phyloP scores from a whole-genome alignment of 805 yeast genomes.

The Ogataea pignaliae region DNA sequence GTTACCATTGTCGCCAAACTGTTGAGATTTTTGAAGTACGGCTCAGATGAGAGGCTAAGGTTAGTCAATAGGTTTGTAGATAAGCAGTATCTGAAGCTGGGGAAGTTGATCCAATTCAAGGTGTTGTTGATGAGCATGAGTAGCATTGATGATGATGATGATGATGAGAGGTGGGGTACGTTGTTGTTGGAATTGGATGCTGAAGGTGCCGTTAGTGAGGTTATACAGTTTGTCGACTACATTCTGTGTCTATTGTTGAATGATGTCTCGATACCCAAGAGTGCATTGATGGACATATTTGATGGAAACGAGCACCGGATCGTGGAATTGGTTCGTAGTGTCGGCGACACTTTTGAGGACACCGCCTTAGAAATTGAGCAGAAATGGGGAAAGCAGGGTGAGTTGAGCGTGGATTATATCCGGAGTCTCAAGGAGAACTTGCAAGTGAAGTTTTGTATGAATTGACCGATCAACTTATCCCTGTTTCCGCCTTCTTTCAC shows the following conservation, averaged over 20 bases:
- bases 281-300: not conserved
- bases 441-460: not conserved
- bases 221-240: slow-evolving; percentile 1
- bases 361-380: slow-evolving; percentile 2
- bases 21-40: slow-evolving; percentile 13
- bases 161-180: no score
- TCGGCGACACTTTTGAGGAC: not conserved
- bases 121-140: not conserved
- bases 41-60: slow-evolving; percentile 16
- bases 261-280: slow-evolving; percentile 3
- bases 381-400: not conserved
- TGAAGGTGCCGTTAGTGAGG: not conserved
- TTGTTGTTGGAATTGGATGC: not conserved
- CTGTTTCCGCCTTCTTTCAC: no score
- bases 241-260: slow-evolving; percentile 7
- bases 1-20: slow-evolving; percentile 9
- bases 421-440: not conserved
- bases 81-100: slow-evolving; percentile 11
- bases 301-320: not conserved
- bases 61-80: slow-evolving; percentile 14
- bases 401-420: not conserved
- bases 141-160: slow-evolving; percentile 1
- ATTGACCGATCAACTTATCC: no score
- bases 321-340: no score
- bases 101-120: slow-evolving; percentile 6